These are phyloP conservation scores for Alloteropsis angusta DNA, from an alignment of 202 grass and related monocot genomes.

Conservation along the genomic window DNA sequence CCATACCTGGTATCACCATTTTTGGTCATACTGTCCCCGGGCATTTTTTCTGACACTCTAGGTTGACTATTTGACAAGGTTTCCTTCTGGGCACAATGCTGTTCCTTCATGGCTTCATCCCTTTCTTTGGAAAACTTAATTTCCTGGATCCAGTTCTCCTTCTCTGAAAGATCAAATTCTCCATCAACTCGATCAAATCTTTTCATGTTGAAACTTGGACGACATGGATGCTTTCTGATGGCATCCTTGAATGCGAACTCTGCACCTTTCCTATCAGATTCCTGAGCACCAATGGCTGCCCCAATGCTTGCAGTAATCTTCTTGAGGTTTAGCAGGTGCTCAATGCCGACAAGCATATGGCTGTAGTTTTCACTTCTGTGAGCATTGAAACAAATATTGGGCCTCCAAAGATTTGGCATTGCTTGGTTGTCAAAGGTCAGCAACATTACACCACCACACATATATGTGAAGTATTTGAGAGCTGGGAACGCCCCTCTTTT, in stretches of 20 bases:
- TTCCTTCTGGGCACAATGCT: no score
- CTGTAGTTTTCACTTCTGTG: background rate
- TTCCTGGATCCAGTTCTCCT: no score
- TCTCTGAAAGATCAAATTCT: background rate
- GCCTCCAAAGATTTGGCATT: background rate
- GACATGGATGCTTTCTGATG: background rate
- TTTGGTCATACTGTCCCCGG: no score
- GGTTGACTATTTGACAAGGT: no score
- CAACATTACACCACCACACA: background rate
- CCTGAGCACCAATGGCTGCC: background rate
- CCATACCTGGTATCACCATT: no score
- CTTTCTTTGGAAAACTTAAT: no score
- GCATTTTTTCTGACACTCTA: no score
- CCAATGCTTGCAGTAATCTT: background rate
- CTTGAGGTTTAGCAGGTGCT: background rate
- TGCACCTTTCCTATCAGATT: background rate
- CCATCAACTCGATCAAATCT: background rate
- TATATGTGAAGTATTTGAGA: background rate
- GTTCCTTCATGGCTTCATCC: no score
- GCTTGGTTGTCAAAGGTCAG: background rate
- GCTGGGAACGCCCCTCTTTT: background rate
- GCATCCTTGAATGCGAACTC: background rate
- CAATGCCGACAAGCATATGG: background rate
- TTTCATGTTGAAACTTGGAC: background rate
- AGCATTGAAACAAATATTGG: background rate